These are phyloP conservation scores for Nakazawaea wickerhamii DNA, from an alignment of 805 yeast genomes.

Conservation along the genomic window DNA sequence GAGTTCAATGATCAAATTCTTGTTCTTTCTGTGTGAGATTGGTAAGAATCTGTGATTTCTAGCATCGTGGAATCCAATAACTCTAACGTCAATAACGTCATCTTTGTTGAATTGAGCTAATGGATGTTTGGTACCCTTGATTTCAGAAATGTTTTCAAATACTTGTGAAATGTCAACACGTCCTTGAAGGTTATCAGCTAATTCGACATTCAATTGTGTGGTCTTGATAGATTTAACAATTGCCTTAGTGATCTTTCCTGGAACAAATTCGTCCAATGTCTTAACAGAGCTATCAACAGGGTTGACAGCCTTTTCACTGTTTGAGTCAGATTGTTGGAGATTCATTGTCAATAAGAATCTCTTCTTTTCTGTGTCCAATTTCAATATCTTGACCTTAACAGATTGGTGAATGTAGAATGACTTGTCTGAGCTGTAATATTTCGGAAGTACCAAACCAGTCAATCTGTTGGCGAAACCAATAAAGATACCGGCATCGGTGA, in stretches of 20 bases:
- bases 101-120: constrained; percentile 54
- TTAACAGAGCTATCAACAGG: constrained; percentile 57
- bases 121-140: constrained; percentile 54
- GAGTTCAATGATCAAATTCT: constrained; percentile 58
- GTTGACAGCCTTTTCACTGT: constrained; percentile 34
- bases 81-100: constrained; percentile 51
- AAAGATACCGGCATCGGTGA: constrained; percentile 77
- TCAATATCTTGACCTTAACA: constrained; percentile 58
- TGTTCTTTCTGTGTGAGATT: constrained; percentile 51
- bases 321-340: constrained; percentile 21
- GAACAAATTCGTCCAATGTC: constrained; percentile 42
- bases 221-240: constrained; percentile 56
- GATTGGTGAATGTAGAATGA: constrained; percentile 65
- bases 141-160: constrained; percentile 47
- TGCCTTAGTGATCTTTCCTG: constrained; percentile 62
- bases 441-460: constrained; percentile 78
- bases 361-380: constrained; percentile 61
- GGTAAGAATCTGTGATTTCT: constrained; percentile 65
- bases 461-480: constrained; percentile 75
- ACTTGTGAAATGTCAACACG: constrained; percentile 73
- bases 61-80: constrained; percentile 74
- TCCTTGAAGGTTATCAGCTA: constrained; percentile 77
- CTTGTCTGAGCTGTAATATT: constrained; percentile 48
- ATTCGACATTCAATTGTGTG: constrained; percentile 66
- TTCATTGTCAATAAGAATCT: constrained; percentile 67